phyloP scores from a whole-genome alignment of 805 yeast species.

The Metschnikowia cubensis region DNA sequence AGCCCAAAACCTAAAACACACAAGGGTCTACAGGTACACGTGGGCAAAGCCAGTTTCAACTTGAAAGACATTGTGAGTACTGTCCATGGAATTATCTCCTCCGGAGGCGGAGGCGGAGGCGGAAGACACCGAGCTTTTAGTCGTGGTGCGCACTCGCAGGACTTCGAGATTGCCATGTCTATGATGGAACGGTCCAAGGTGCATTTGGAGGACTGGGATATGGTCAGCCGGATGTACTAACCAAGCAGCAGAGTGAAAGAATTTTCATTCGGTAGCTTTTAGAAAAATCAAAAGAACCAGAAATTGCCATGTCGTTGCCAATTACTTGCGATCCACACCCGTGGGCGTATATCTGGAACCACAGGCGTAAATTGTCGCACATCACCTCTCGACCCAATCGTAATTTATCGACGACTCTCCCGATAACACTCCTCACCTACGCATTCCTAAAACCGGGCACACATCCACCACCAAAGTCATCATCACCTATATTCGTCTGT shows the following conservation, averaged over 20 bases:
- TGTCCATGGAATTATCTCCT: conserved; percentile 24
- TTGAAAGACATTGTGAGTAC: conserved; percentile 28
- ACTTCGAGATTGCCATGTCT: conserved; percentile 5
- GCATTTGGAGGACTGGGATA: conserved; percentile 34
- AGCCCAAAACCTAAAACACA: background rate
- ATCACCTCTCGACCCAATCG: conserved; percentile 8
- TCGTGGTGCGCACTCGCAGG: conserved; percentile 13
- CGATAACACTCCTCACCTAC: conserved; percentile 12
- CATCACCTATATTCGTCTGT: background rate
- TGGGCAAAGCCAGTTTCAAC: conserved; percentile 1
- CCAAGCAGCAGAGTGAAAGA: background rate
- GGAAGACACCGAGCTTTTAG: conserved; percentile 1
- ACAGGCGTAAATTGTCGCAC: background rate
- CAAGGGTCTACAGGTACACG: background rate
- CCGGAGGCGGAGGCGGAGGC: conserved; percentile 3
- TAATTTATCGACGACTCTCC: conserved; percentile 17
- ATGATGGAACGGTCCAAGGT: conserved; percentile 24
- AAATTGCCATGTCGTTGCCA: no score
- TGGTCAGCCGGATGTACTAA: conserved; percentile 27
- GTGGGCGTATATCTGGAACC: conserved; percentile 2
- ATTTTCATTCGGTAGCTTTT: no score
- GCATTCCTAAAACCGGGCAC: conserved; percentile 3
- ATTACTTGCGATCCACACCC: background rate
- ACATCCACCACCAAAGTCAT: conserved; percentile 1
- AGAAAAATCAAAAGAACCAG: no score